A percentile compares a stretch with the other conserved stretches of the same genome.
phyloP scores from a whole-genome alignment of 768 basidiomycete genomes.

The Serpula lacrymans region DNA sequence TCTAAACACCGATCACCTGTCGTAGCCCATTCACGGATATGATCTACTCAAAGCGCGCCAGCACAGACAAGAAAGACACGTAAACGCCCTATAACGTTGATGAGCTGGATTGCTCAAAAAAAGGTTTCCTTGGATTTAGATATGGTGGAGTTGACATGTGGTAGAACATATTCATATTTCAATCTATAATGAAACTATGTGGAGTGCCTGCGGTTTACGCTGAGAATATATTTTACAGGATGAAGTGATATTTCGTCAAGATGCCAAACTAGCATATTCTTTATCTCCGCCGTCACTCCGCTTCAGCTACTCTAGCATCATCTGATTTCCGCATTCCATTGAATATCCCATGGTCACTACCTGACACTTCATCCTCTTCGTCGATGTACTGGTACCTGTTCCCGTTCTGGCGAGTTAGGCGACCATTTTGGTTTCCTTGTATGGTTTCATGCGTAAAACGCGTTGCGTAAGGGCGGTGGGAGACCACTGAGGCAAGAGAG shows the following conservation, averaged over 20 bases:
- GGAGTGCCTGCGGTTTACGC: neutral
- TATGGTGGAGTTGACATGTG: no score
- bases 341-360: conserved; percentile 17
- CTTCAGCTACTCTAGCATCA: neutral
- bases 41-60: conserved; percentile 66
- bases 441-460: conserved; percentile 55
- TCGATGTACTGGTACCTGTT: no score
- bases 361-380: conserved; percentile 1
- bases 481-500: conserved; percentile 47
- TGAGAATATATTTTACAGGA: neutral
- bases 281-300: neutral
- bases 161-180: no score
- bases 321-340: conserved; percentile 12
- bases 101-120: no score
- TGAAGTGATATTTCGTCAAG: neutral
- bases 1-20: conserved; percentile 5
- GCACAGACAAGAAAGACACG: conserved; percentile 16
- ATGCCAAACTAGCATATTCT: neutral
- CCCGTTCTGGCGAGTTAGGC: no score
- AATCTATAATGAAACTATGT: no score
- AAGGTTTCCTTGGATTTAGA: no score
- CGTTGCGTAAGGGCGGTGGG: conserved; percentile 68
- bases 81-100: no score
- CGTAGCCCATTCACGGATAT: conserved; percentile 73
- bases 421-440: no score